Percentiles rank a stretch among this genome's conserved stretches.
These are phyloP conservation scores for Scheffersomyces spartinae DNA, from an alignment of 805 yeast species.

Conservation along the genomic window DNA sequence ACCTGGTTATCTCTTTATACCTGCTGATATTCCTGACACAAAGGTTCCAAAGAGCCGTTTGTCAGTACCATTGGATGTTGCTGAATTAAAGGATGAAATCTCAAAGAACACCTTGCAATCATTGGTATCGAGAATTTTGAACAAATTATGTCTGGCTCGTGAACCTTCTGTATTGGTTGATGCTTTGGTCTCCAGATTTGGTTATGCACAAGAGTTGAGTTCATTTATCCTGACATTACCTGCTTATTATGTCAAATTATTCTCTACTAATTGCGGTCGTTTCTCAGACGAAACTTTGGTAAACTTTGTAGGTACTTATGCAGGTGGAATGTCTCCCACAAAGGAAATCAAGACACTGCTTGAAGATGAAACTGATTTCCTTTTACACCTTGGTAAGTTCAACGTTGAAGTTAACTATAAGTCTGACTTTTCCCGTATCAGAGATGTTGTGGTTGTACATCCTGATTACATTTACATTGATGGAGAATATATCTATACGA, in stretches of 20 bases:
- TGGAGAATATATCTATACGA: constrained; percentile 13
- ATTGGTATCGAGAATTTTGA: constrained; percentile 27
- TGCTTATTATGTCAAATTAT: constrained; percentile 25
- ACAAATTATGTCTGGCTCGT: constrained; percentile 37
- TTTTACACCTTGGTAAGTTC: constrained; percentile 60
- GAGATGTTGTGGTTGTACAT: constrained; percentile 22
- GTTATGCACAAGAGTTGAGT: constrained; percentile 32
- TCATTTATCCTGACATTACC: constrained; percentile 37
- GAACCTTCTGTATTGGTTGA: constrained; percentile 67
- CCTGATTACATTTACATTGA: constrained; percentile 31
- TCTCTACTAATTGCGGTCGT: constrained; percentile 64
- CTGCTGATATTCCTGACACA: constrained; percentile 55
- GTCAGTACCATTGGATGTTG: constrained; percentile 6
- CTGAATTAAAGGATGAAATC: constrained; percentile 4
- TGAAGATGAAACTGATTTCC: constrained; percentile 47
- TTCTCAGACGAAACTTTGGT: constrained; percentile 58
- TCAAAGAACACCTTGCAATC: constrained; percentile 8
- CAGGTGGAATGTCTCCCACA: constrained; percentile 40
- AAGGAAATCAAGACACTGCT: constrained; percentile 9
- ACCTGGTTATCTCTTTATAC: constrained; percentile 79
- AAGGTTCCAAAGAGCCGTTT: constrained; percentile 13
- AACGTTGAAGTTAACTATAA: constrained; percentile 22
- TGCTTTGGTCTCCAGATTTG: constrained; percentile 53
- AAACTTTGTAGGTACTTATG: constrained; percentile 61
- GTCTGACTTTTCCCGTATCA: constrained; percentile 10